phyloP scores from a whole-genome alignment of 148 eudicot genomes.

The Pouteria glomerata region DNA sequence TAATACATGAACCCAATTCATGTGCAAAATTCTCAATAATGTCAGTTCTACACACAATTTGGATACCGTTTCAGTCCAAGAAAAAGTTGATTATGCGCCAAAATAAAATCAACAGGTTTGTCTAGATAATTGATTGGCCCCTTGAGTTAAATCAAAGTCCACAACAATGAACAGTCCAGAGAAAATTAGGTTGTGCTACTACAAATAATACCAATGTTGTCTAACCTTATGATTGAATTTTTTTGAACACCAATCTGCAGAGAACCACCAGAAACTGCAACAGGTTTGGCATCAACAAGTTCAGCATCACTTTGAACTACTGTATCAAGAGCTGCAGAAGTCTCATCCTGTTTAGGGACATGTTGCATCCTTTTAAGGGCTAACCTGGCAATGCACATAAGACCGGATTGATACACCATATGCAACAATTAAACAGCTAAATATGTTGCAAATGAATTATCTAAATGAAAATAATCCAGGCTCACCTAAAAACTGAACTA shows the following conservation, averaged over 20 bases:
- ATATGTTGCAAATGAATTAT: background rate
- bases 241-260: slow-evolving; percentile 53
- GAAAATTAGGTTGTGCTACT: background rate
- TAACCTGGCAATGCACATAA: slow-evolving; percentile 36
- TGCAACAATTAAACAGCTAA: background rate
- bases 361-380: slow-evolving; percentile 63
- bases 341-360: slow-evolving; percentile 57
- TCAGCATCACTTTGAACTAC: slow-evolving; percentile 70
- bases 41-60: background rate
- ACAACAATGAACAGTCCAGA: background rate
- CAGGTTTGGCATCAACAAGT: slow-evolving; percentile 41
- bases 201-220: slow-evolving; percentile 7
- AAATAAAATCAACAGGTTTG: background rate
- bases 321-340: slow-evolving; percentile 34
- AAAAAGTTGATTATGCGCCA: background rate
- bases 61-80: background rate
- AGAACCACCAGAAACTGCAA: slow-evolving; percentile 45
- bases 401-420: background rate
- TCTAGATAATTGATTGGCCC: background rate
- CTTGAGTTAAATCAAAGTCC: background rate
- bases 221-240: slow-evolving; percentile 81
- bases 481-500: background rate
- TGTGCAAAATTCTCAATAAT: background rate
- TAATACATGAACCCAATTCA: background rate
- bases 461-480: background rate